phyloP scores from a whole-genome alignment of 768 basidiomycete genomes.

The Amanita brunnescens region DNA sequence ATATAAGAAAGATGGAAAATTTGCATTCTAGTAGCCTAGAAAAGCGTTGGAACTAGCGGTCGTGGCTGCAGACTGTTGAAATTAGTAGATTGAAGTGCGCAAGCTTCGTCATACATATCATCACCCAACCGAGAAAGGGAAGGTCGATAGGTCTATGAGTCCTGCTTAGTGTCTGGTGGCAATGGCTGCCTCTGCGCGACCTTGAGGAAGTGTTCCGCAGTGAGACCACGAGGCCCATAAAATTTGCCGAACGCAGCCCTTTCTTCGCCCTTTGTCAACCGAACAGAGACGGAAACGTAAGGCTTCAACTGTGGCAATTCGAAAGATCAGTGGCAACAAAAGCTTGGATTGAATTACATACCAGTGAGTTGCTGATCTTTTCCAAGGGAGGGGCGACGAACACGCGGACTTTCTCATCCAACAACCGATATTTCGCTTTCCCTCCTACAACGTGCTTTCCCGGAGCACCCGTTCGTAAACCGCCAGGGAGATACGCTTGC shows the following conservation, averaged over 20 bases:
- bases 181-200: conserved; percentile 22
- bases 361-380: conserved; percentile 48
- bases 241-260: conserved; percentile 31
- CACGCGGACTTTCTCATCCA: conserved; percentile 78
- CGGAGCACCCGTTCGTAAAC: conserved; percentile 81
- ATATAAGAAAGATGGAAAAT: too few relatives aligned
- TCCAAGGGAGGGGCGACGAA: conserved; percentile 74
- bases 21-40: too few relatives aligned
- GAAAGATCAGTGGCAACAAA: neutral
- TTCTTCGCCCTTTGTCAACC: conserved; percentile 27
- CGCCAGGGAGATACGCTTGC: conserved; percentile 76
- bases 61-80: too few relatives aligned
- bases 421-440: conserved; percentile 69
- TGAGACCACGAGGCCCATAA: conserved; percentile 29
- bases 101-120: too few relatives aligned
- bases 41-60: too few relatives aligned
- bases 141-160: too few relatives aligned
- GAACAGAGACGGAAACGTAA: conserved; percentile 47
- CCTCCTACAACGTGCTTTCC: conserved; percentile 76
- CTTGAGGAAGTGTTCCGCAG: conserved; percentile 34
- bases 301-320: conserved; percentile 47
- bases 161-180: neutral
- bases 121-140: too few relatives aligned
- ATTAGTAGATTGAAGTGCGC: too few relatives aligned
- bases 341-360: conserved; percentile 24